Evolutionary conservation across 352 stramenopile genomes (phyloP).

Genomic region (Phytophthora hybrid): DNA sequence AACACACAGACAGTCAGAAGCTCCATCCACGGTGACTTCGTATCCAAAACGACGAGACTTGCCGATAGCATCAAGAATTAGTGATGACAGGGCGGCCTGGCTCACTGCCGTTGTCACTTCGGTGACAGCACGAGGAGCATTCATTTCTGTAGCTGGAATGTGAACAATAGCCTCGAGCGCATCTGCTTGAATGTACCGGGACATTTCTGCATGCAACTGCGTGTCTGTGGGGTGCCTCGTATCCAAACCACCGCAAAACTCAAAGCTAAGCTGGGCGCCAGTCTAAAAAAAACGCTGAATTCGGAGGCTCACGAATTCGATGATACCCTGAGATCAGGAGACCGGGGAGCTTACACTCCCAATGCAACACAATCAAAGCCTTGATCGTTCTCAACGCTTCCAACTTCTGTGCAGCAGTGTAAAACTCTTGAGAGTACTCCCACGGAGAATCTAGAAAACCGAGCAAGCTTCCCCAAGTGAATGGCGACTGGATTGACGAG

Average conservation of each 20-base stretch:
- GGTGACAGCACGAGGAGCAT: not conserved
- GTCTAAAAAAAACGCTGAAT: not conserved
- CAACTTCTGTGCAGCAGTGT: not conserved
- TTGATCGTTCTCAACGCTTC: not conserved
- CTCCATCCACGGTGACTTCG: not conserved
- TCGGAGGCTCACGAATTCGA: not conserved
- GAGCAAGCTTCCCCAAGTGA: not conserved
- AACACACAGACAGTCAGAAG: not conserved
- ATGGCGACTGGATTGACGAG: not conserved
- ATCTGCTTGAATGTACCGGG: not conserved
- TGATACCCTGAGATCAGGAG: not conserved
- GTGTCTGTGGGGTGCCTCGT: not conserved
- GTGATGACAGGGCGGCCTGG: not conserved
- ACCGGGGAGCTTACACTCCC: not conserved
- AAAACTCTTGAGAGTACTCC: not conserved
- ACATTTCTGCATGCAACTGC: not conserved
- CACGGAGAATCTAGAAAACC: not conserved
- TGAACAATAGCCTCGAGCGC: not conserved
- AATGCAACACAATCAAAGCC: not conserved
- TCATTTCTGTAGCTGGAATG: not conserved
- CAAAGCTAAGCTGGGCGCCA: not conserved
- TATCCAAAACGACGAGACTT: not conserved
- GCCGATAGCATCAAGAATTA: not conserved
- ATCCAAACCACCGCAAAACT: not conserved
- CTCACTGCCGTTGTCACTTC: not conserved